Percentiles rank a stretch among this genome's conserved stretches.
Evolutionary conservation across 2,329 filamentous ascomycete species (phyloP).

Genomic region (Calonectria montana): DNA sequence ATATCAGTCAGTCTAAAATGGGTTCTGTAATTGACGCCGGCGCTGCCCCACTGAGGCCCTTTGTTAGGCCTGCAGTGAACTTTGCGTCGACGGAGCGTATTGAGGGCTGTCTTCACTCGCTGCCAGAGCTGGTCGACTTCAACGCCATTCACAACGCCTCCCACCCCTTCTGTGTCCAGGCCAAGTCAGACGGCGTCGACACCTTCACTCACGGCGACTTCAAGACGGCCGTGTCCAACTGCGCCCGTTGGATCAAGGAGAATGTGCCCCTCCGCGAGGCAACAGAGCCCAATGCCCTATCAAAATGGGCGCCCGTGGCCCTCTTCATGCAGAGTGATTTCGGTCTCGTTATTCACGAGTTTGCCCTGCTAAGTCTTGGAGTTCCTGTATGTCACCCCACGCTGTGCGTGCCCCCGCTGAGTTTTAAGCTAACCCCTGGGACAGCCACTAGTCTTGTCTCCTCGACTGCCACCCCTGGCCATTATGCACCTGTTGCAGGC

Average conservation of each 20-base stretch:
- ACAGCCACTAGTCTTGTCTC: constrained; percentile 33
- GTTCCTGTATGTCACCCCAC: constrained; percentile 33
- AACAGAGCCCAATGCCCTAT: constrained; percentile 12
- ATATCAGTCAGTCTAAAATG: constrained; percentile 6
- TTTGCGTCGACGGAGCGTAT: constrained; percentile 29
- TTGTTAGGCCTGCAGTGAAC: constrained; percentile 28
- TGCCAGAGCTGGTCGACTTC: constrained; percentile 43
- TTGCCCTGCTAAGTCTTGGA: constrained; percentile 38
- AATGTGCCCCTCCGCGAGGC: constrained; percentile 17
- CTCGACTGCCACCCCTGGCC: constrained; percentile 28
- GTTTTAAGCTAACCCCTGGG: background rate
- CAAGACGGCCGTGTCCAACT: constrained; percentile 31
- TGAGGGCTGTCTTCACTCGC: constrained; percentile 27
- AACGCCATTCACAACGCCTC: constrained; percentile 41
- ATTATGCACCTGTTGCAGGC: constrained; percentile 31
- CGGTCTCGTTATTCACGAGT: constrained; percentile 41
- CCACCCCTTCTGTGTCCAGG: constrained; percentile 42
- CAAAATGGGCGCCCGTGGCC: constrained; percentile 37
- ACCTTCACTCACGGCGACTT: constrained; percentile 35
- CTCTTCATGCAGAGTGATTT: constrained; percentile 46
- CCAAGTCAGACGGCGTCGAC: constrained; percentile 24
- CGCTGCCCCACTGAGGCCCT: constrained; percentile 22
- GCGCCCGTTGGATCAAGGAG: constrained; percentile 32
- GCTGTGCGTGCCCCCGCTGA: background rate
- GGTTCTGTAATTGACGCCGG: constrained; percentile 1